Percentiles rank a stretch among this genome's conserved stretches.
Conservation (phyloP, 2,329 filamentous ascomycete genomes). For the Ophiosphaerella narmari region DNA sequence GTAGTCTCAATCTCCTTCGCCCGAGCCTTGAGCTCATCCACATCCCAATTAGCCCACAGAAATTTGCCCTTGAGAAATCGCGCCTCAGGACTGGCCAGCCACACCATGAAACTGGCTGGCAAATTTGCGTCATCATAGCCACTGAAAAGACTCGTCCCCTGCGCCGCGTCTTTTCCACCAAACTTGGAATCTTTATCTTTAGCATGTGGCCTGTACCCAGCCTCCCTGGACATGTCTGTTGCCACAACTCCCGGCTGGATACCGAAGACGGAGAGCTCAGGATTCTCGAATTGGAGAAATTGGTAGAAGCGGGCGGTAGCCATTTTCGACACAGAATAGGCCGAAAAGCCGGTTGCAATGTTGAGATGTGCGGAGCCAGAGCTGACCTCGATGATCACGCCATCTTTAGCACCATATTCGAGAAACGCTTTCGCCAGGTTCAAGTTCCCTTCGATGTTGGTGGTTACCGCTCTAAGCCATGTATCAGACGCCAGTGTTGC, state of each 20-base stretch:
- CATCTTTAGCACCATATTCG: conserved; percentile 16
- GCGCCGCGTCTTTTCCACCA: not conserved
- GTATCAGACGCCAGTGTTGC: conserved; percentile 4
- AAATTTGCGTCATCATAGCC: conserved; percentile 10
- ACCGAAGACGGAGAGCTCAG: conserved; percentile 43
- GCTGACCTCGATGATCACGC: conserved; percentile 25
- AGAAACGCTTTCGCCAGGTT: conserved; percentile 29
- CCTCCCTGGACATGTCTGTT: conserved; percentile 42
- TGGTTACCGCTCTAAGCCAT: conserved; percentile 14
- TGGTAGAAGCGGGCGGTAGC: conserved; percentile 45
- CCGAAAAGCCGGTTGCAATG: conserved; percentile 10
- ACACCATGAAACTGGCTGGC: conserved; percentile 27
- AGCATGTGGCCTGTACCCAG: conserved; percentile 13
- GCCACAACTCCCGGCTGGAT: conserved; percentile 51
- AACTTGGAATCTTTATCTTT: conserved; percentile 22
- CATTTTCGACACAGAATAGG: conserved; percentile 46
- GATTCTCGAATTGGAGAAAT: conserved; percentile 44
- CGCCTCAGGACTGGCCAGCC: conserved; percentile 34
- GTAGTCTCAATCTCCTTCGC: conserved; percentile 30
- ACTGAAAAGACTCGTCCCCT: not conserved
- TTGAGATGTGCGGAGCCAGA: conserved; percentile 23
- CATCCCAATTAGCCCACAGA: conserved; percentile 38
- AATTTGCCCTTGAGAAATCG: conserved; percentile 25
- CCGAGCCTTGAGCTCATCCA: conserved; percentile 33
- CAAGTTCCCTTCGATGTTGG: conserved; percentile 23